phyloP scores from a whole-genome alignment of 371 early-diverging fungal genomes.

The Mortierella sp. region DNA sequence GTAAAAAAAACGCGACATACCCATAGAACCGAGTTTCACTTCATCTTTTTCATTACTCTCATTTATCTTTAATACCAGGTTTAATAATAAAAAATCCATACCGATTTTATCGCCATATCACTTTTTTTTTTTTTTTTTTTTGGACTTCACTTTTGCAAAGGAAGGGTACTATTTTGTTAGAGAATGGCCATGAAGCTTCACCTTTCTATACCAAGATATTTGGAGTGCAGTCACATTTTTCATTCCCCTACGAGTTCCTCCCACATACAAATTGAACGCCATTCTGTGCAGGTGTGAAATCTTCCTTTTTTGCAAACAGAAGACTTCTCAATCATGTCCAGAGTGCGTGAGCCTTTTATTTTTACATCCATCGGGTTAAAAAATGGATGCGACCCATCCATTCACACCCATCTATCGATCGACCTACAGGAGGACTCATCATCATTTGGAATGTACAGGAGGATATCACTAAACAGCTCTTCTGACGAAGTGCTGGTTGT shows the following conservation, averaged over 20 bases:
- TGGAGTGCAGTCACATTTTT: neutral
- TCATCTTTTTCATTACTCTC: neutral
- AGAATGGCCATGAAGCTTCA: too few relatives aligned
- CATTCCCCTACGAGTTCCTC: too few relatives aligned
- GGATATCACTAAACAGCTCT: neutral
- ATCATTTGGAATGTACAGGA: neutral
- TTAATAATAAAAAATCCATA: neutral
- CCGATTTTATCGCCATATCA: neutral
- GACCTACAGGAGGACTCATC: neutral
- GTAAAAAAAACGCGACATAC: neutral
- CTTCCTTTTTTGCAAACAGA: slow-evolving; percentile 38
- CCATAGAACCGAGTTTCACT: neutral
- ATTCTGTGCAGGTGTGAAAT: slow-evolving; percentile 4
- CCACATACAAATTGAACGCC: neutral
- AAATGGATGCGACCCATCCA: neutral
- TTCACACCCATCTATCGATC: neutral
- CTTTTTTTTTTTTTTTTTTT: neutral
- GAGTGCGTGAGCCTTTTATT: slow-evolving; percentile 8
- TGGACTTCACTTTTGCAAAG: too few relatives aligned
- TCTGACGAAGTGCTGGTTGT: neutral
- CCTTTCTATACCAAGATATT: too few relatives aligned
- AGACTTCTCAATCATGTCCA: slow-evolving; percentile 25
- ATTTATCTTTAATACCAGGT: neutral
- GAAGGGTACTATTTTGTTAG: too few relatives aligned
- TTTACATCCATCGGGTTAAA: neutral